Percentiles rank a stretch among this genome's conserved stretches.
Conservation (phyloP, 106 monocot genomes). For the Dendrobium chrysotoxum region DNA sequence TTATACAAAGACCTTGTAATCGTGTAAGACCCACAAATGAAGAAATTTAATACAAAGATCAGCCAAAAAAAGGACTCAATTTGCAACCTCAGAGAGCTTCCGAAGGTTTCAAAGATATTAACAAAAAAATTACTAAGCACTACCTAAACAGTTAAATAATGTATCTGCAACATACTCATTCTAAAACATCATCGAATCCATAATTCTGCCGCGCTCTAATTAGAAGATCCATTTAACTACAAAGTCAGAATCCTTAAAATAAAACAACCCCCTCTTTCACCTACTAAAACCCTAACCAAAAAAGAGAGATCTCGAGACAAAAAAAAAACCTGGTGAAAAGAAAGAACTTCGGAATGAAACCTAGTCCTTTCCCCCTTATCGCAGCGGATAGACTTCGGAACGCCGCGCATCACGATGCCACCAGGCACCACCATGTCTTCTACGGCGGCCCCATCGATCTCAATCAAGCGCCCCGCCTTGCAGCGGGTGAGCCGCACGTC, state of each 20-base stretch:
- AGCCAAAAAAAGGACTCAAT: too few species aligned
- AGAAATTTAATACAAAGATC: too few species aligned
- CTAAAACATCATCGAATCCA: background rate
- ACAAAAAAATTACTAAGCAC: too few species aligned
- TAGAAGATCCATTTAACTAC: background rate
- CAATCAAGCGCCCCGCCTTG: constrained; percentile 49
- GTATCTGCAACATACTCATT: background rate
- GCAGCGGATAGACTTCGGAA: constrained; percentile 40
- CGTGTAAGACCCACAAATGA: too few species aligned
- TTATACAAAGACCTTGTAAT: too few species aligned
- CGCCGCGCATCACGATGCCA: constrained; percentile 37
- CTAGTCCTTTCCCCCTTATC: constrained; percentile 81
- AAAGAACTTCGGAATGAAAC: constrained; percentile 60
- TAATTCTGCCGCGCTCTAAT: background rate
- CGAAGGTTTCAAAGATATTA: too few species aligned
- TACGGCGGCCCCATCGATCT: constrained; percentile 15
- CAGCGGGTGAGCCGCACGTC: constrained; percentile 35
- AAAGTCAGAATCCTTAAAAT: background rate
- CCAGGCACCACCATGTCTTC: constrained; percentile 59
- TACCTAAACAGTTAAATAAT: background rate
- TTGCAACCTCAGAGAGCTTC: too few species aligned
- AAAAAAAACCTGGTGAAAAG: constrained; percentile 54
- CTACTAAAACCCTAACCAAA: background rate
- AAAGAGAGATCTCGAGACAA: background rate
- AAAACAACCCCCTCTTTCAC: too few species aligned